These are phyloP conservation scores for Trametes coccinea DNA, from an alignment of 768 basidiomycete species.

Conservation along the genomic window DNA sequence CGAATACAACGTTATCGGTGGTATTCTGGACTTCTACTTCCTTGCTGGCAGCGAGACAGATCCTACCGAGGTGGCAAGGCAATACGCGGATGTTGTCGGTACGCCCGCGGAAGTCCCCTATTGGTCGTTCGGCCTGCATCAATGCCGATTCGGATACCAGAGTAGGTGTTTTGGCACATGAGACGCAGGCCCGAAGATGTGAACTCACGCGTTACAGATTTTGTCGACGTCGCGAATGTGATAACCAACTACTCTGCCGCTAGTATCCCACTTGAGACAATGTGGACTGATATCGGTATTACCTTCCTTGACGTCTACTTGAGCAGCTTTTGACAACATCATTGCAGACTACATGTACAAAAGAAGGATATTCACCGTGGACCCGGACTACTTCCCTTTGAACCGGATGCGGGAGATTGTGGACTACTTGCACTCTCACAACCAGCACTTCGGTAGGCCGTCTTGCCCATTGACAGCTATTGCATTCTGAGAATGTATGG, in stretches of 20 bases:
- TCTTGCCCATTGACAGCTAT: background rate
- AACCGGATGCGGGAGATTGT: conserved; percentile 66
- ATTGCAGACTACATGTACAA: conserved; percentile 64
- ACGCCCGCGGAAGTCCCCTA: conserved; percentile 71
- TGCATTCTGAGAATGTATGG: background rate
- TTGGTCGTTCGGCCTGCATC: conserved; percentile 74
- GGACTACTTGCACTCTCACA: conserved; percentile 55
- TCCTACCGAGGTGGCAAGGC: conserved; percentile 58
- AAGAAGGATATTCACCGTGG: conserved; percentile 68
- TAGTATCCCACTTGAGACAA: conserved; percentile 68
- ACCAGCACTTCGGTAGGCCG: conserved; percentile 56
- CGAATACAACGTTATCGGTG: conserved; percentile 79
- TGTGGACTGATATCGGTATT: conserved; percentile 77
- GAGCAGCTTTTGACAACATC: background rate
- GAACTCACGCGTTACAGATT: conserved; percentile 42
- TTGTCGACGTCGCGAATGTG: conserved; percentile 60
- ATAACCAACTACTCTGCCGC: conserved; percentile 62
- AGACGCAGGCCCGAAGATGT: background rate
- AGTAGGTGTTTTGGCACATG: conserved; percentile 37
- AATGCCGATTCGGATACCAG: conserved; percentile 70
- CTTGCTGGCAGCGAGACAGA: conserved; percentile 63
- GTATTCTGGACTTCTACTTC: conserved; percentile 79
- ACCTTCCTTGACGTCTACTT: background rate
- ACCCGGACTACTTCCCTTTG: conserved; percentile 67
- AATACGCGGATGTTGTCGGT: conserved; percentile 70